Base-by-base conservation (phyloP, 2,329 filamentous ascomycete genomes). In the Alternaria sp. region DNA sequence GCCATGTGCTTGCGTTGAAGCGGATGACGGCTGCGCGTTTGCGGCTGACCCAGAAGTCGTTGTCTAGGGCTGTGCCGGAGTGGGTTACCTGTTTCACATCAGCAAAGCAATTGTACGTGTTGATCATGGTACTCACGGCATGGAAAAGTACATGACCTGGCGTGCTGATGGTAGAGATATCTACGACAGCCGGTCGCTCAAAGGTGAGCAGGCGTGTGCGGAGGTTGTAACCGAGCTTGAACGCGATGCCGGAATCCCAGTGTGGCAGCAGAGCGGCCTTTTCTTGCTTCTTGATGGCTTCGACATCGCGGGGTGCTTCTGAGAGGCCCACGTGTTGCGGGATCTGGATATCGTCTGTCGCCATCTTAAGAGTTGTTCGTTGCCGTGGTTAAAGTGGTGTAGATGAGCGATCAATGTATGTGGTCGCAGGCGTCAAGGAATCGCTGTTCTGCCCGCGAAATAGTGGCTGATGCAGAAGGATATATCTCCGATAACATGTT, bases 21-120 rank as follows among this genome's bases (percentile, higher is more conserved):
- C 91, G 82, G 46, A 93, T 81, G 3, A 93, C 92, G 0, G 90
- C 89, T 62, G 87, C 88, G n/a, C 90, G 83, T 83, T 95, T 95
- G 25, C 92, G 85, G 17, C 84, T 79, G 3, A 80, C 74, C 77
- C 90, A 93, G 43, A 80, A 79, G 76, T 91, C 89, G 72, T 92
- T 91, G 79, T 95, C 92, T 0, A 90, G 89, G 32, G 84, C 81
- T 1, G 88, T 88, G 3, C 91, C 91, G 0, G 87, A 80, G 23
- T 89, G 88, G 0, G 90, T 91, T 10, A 62, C 57, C 62, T 62
- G 13, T 9, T 6, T 17, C 0, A 6, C 7, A 10, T 52, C 3
- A 52, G 7, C 2, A 9, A 1, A n/a, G 9, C 5, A 10, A 12
- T 6, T 5, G 10, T 3, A 51, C 17, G 13, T 0, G 1, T 12